phyloP scores from a whole-genome alignment of 1,284 basidiomycete species.

The Ganoderma lingzhi region DNA sequence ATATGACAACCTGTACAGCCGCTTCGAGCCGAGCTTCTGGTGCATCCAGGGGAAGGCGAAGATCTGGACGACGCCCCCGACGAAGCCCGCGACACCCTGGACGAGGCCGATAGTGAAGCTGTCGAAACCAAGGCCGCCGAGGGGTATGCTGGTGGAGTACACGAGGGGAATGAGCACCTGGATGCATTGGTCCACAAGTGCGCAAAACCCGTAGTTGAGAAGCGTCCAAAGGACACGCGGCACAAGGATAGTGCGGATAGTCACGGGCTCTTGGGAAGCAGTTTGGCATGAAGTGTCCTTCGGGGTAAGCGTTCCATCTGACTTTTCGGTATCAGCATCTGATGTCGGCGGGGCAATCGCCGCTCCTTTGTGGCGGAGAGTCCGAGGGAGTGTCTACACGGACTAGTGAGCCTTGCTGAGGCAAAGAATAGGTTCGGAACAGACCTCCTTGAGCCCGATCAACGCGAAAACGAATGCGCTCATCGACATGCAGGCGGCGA shows the following conservation, averaged over 20 bases:
- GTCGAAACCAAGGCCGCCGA: slow-evolving; percentile 68
- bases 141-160: slow-evolving; percentile 63
- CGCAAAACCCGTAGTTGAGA: slow-evolving; percentile 69
- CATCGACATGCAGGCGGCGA: slow-evolving; percentile 60
- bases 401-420: background rate
- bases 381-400: slow-evolving; percentile 1
- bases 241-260: slow-evolving; percentile 37
- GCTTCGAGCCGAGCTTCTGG: slow-evolving; percentile 60
- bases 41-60: slow-evolving; percentile 64
- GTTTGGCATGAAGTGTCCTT: background rate
- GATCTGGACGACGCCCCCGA: slow-evolving; percentile 64
- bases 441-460: slow-evolving; percentile 66
- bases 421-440: slow-evolving; percentile 13
- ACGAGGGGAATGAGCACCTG: slow-evolving; percentile 67
- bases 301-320: background rate
- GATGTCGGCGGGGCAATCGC: background rate
- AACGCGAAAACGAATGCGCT: slow-evolving; percentile 58
- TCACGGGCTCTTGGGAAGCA: background rate
- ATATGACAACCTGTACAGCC: slow-evolving; percentile 52
- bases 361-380: background rate
- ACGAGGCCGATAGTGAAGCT: slow-evolving; percentile 65
- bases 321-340: background rate
- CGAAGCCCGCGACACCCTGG: slow-evolving; percentile 60
- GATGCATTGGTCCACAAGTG: slow-evolving; percentile 62
- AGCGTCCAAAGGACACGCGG: slow-evolving; percentile 61